A percentile compares a stretch with the other conserved stretches of the same genome.
These are phyloP conservation scores for Laetiporus sulphureus DNA, from an alignment of 1,284 basidiomycete genomes.

Conservation along the genomic window DNA sequence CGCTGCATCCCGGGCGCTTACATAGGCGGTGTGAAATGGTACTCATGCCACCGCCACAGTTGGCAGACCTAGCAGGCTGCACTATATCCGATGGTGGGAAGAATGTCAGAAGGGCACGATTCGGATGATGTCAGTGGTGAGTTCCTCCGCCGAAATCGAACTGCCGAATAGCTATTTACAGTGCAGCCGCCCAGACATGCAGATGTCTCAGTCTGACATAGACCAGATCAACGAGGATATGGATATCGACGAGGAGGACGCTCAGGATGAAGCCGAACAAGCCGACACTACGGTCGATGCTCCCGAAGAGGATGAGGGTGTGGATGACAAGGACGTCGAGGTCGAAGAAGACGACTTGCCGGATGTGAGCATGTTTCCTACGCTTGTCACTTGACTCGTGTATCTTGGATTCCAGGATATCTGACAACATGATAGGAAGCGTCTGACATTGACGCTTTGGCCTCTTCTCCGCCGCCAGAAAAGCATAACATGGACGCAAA, in stretches of 20 bases:
- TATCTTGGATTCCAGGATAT: no score
- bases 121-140: conserved; percentile 17
- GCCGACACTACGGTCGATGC: conserved; percentile 22
- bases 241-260: conserved; percentile 26
- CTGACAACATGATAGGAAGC: conserved; percentile 11
- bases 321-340: conserved; percentile 25
- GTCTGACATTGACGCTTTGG: conserved; percentile 32
- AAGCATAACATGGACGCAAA: conserved; percentile 9
- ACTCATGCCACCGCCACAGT: background rate
- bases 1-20: conserved; percentile 3
- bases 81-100: conserved; percentile 10
- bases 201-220: conserved; percentile 17
- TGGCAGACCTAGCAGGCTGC: background rate
- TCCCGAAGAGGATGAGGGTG: conserved; percentile 29
- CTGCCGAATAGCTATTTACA: no score
- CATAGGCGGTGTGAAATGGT: background rate
- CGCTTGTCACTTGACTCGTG: conserved; percentile 7
- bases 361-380: conserved; percentile 16
- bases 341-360: conserved; percentile 28
- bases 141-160: no score
- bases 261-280: conserved; percentile 16
- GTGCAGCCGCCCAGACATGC: conserved; percentile 10
- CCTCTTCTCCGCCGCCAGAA: conserved; percentile 21
- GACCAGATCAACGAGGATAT: conserved; percentile 21
- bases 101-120: conserved; percentile 14